Conservation (phyloP, 2,329 filamentous ascomycete genomes). For the Penicillium vulpinum region DNA sequence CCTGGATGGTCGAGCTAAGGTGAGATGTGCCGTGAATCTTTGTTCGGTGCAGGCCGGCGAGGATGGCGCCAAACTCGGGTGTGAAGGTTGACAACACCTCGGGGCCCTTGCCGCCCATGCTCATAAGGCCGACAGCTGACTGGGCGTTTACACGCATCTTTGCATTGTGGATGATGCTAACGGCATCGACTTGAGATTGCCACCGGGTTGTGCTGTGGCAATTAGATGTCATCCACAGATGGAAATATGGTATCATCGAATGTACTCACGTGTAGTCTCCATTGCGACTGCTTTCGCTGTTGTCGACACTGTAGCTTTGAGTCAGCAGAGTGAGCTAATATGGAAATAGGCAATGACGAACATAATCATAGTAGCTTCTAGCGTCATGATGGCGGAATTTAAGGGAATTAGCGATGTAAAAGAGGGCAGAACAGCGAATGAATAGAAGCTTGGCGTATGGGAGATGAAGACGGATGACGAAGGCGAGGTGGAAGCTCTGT, state of each 20-base stretch:
- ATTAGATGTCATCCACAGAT: slow-evolving; percentile 6
- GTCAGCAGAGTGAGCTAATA: slow-evolving; percentile 21
- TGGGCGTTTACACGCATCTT: slow-evolving; percentile 96
- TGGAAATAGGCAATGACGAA: slow-evolving; percentile 28
- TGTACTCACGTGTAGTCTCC: slow-evolving; percentile 71
- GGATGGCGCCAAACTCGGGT: slow-evolving; percentile 91
- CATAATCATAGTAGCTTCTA: slow-evolving; percentile 99
- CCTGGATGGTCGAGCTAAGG: slow-evolving; percentile 90
- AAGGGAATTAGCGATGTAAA: slow-evolving; percentile 9
- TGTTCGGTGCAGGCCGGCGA: slow-evolving; percentile 87
- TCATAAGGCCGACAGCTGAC: slow-evolving; percentile 96
- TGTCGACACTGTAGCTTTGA: slow-evolving; percentile 69
- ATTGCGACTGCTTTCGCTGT: slow-evolving; percentile 97
- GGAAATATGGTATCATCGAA: background rate
- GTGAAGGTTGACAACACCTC: slow-evolving; percentile 96
- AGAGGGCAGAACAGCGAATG: slow-evolving; percentile 11
- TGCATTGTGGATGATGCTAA: slow-evolving; percentile 91
- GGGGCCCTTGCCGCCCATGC: slow-evolving; percentile 96
- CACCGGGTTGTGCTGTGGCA: slow-evolving; percentile 79
- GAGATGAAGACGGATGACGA: slow-evolving; percentile 29
- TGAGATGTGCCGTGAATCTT: slow-evolving; percentile 90
- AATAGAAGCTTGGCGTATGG: slow-evolving; percentile 8
- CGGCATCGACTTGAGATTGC: slow-evolving; percentile 93
- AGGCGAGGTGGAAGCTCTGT: slow-evolving; percentile 28
- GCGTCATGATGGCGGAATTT: slow-evolving; percentile 73